Evolutionary conservation across 2,329 filamentous ascomycete genomes (phyloP).

Genomic region (Fusarium setosum): DNA sequence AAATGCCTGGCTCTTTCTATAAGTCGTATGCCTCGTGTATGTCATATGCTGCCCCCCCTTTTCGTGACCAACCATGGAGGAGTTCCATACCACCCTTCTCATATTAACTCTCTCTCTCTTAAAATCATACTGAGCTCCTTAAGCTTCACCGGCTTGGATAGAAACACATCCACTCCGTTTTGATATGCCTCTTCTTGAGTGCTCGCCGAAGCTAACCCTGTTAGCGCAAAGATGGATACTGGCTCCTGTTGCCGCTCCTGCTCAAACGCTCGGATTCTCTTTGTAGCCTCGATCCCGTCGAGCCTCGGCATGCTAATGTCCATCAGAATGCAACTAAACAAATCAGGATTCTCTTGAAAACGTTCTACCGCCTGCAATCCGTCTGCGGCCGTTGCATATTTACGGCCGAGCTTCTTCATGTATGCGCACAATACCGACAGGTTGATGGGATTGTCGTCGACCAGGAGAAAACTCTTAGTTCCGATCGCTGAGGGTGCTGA

Average conservation of each 20-base stretch:
- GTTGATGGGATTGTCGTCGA: slow-evolving; percentile 38
- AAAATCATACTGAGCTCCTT: slow-evolving; percentile 48
- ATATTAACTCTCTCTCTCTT: slow-evolving; percentile 15
- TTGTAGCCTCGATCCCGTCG: slow-evolving; percentile 62
- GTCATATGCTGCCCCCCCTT: not conserved
- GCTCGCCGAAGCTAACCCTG: slow-evolving; percentile 60
- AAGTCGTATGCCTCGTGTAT: slow-evolving; percentile 1
- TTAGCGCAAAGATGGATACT: slow-evolving; percentile 62
- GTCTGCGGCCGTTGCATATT: slow-evolving; percentile 46
- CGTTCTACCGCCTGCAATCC: slow-evolving; percentile 49
- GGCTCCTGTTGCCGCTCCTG: slow-evolving; percentile 52
- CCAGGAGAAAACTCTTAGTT: slow-evolving; percentile 29
- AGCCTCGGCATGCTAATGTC: slow-evolving; percentile 70
- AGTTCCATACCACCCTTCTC: not conserved
- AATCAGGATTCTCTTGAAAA: slow-evolving; percentile 37
- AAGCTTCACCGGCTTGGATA: slow-evolving; percentile 64
- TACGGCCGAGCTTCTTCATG: slow-evolving; percentile 48
- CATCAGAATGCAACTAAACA: slow-evolving; percentile 51
- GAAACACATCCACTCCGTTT: slow-evolving; percentile 63
- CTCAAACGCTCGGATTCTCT: slow-evolving; percentile 61
- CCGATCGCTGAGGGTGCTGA: not conserved
- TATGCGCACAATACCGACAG: slow-evolving; percentile 39
- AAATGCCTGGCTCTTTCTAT: not conserved
- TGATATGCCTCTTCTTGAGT: slow-evolving; percentile 64
- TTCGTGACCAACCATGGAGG: not conserved